Conservation (phyloP, 805 yeast genomes). For the Saccharomycopsis sp. region DNA sequence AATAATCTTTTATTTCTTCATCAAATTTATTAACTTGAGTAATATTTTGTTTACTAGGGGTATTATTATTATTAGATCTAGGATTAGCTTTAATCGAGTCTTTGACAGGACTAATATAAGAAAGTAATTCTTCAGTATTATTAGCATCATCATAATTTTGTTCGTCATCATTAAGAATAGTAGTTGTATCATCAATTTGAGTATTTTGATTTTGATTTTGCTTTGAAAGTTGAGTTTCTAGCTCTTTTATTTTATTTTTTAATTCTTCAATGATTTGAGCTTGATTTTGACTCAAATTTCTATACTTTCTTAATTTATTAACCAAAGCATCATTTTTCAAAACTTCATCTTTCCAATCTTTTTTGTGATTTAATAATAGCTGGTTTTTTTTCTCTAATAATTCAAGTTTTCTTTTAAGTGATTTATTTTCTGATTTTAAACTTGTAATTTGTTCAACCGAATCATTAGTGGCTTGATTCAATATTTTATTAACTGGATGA, state of each 20-base stretch:
- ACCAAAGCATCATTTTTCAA: constrained; percentile 5
- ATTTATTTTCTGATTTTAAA: constrained; percentile 1
- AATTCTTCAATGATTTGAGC: constrained; percentile 6
- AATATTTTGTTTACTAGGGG: neutral
- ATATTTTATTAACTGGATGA: constrained; percentile 8
- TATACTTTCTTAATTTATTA: constrained; percentile 11
- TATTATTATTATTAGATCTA: neutral
- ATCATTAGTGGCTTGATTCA: constrained; percentile 4
- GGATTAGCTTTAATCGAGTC: no score
- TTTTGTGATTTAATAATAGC: neutral
- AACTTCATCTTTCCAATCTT: neutral
- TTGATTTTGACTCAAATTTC: constrained; percentile 4
- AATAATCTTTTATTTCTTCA: neutral
- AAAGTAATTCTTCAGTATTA: constrained; percentile 4
- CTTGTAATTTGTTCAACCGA: constrained; percentile 2
- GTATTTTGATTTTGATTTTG: no score
- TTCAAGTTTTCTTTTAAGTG: constrained; percentile 2
- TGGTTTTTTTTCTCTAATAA: constrained; percentile 1
- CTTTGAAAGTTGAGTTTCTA: neutral
- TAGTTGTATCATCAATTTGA: no score
- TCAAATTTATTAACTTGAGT: neutral
- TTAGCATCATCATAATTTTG: neutral
- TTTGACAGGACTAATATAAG: no score
- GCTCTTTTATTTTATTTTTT: neutral
- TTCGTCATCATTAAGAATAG: no score